Conservation (phyloP, 345 rosid species). For the Cardiospermum halicacabum region DNA sequence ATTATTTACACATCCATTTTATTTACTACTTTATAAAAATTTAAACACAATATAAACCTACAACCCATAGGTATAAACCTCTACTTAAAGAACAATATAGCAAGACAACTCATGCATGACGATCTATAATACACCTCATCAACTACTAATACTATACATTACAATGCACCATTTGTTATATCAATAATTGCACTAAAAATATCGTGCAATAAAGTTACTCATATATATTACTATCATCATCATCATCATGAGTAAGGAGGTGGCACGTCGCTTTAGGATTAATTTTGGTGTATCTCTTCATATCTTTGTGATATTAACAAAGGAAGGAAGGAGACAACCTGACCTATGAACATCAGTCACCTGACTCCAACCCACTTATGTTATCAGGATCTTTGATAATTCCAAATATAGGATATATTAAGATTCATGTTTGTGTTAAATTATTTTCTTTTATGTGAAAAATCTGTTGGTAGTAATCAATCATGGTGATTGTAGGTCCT, state of each 20-base stretch:
- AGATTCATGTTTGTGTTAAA: neutral
- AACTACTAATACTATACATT: no score
- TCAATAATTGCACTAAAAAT: neutral
- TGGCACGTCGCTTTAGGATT: conserved; percentile 2
- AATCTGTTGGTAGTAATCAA: neutral
- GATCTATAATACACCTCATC: no score
- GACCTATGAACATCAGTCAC: neutral
- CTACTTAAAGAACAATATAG: no score
- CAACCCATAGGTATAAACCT: no score
- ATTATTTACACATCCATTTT: no score
- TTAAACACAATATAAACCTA: no score
- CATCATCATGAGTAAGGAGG: neutral
- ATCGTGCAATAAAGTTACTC: neutral
- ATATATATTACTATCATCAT: neutral
- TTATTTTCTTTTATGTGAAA: no score
- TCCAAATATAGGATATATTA: no score
- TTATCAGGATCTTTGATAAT: neutral
- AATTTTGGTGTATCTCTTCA: neutral
- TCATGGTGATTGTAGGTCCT: neutral
- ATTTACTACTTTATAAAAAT: no score
- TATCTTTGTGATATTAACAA: neutral
- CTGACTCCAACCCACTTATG: neutral
- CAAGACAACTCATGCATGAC: no score
- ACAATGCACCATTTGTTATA: no score
- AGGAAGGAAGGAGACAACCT: neutral